Evolutionary conservation across 495 filamentous ascomycete species (phyloP).

Genomic region (Hypoxylon subgilvum): DNA sequence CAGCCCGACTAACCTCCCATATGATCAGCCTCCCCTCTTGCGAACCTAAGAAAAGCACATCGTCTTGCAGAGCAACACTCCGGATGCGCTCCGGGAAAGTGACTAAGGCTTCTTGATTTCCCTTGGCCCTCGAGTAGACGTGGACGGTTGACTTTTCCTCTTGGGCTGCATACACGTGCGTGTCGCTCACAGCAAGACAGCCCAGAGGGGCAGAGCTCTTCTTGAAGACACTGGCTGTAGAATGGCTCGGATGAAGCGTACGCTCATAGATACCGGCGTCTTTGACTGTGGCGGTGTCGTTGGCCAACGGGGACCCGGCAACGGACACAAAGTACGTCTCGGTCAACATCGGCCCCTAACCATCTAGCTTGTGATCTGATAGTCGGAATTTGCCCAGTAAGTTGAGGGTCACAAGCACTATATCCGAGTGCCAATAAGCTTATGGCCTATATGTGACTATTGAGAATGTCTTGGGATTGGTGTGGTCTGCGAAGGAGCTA

Average conservation of each 20-base stretch:
- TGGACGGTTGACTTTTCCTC: conserved; percentile 88
- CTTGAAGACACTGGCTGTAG: conserved; percentile 80
- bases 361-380: conserved; percentile 5
- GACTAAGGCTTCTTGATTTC: conserved; percentile 83
- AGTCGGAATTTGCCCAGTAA: too few species aligned
- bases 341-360: conserved; percentile 67
- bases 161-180: conserved; percentile 90
- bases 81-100: conserved; percentile 85
- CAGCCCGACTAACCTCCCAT: conserved; percentile 79
- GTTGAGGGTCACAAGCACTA: too few species aligned
- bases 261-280: conserved; percentile 86
- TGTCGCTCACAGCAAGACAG: conserved; percentile 78
- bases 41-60: conserved; percentile 82
- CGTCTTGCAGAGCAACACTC: conserved; percentile 67
- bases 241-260: conserved; percentile 74
- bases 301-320: conserved; percentile 65
- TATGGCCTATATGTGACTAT: neutral
- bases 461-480: conserved; percentile 8
- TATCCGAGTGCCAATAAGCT: neutral
- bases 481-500: neutral
- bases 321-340: conserved; percentile 82
- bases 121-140: conserved; percentile 82
- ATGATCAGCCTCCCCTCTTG: conserved; percentile 83
- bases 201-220: conserved; percentile 83
- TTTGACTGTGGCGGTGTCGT: conserved; percentile 69